Conservation (phyloP, 2,329 filamentous ascomycete species). For the Fusarium penzigii region DNA sequence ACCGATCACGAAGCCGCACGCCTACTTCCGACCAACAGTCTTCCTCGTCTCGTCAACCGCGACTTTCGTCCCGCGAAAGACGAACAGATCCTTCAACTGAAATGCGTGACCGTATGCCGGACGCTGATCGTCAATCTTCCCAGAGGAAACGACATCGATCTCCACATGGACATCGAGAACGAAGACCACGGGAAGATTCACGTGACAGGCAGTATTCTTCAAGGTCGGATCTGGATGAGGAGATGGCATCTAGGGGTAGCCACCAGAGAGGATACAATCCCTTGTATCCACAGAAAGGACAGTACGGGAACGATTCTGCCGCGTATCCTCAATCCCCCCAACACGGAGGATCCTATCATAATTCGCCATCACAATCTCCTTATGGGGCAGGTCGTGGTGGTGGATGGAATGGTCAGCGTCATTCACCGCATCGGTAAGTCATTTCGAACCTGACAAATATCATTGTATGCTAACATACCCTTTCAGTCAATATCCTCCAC, state of each 20-base stretch:
- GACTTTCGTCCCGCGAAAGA: slow-evolving; percentile 26
- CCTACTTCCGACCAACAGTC: slow-evolving; percentile 19
- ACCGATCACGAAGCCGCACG: slow-evolving; percentile 28
- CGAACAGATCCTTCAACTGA: slow-evolving; percentile 19
- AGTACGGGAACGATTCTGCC: slow-evolving; percentile 36
- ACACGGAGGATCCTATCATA: slow-evolving; percentile 45
- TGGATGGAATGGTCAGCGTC: slow-evolving; percentile 40
- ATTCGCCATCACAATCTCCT: slow-evolving; percentile 47
- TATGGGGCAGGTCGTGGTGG: slow-evolving; percentile 42
- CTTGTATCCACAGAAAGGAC: slow-evolving; percentile 39
- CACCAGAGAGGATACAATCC: slow-evolving; percentile 45
- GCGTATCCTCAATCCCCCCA: slow-evolving; percentile 45
- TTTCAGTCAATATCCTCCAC: slow-evolving; percentile 60
- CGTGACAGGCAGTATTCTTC: slow-evolving; percentile 41
- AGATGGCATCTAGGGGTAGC: slow-evolving; percentile 47
- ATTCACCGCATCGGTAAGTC: slow-evolving; percentile 45
- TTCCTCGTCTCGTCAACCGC: slow-evolving; percentile 20
- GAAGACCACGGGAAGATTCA: slow-evolving; percentile 31
- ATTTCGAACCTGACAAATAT: not conserved
- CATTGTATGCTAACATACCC: slow-evolving; percentile 6
- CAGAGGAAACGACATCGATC: slow-evolving; percentile 29
- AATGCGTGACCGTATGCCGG: slow-evolving; percentile 12
- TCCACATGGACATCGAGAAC: slow-evolving; percentile 30
- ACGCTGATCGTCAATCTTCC: slow-evolving; percentile 23
- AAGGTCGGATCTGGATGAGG: slow-evolving; percentile 52